A percentile compares a stretch with the other conserved stretches of the same genome.
Evolutionary conservation across 2,329 filamentous ascomycete species (phyloP).

Genomic region (Aspergillus brunneoviolaceus): DNA sequence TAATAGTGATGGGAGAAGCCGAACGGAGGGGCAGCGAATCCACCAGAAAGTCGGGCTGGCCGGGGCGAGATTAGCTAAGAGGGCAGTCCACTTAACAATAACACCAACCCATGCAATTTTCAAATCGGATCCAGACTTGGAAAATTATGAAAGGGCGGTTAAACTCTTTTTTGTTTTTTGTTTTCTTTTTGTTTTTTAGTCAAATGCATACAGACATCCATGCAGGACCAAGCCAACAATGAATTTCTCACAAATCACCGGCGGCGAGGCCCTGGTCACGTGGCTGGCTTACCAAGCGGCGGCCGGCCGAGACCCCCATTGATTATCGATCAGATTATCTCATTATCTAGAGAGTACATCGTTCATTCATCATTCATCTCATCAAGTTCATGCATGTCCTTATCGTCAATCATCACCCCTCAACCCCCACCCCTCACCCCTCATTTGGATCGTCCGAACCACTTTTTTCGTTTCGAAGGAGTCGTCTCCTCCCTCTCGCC

Average conservation of each 20-base stretch:
- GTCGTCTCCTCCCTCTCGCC: constrained; percentile 12
- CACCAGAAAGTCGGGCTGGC: constrained; percentile 17
- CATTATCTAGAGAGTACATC: not conserved
- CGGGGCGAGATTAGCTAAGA: constrained; percentile 22
- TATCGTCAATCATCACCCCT: constrained; percentile 10
- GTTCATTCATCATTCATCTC: constrained; percentile 2
- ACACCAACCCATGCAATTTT: not conserved
- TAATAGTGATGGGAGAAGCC: constrained; percentile 16
- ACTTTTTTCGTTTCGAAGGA: constrained; percentile 28
- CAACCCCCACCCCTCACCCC: constrained; percentile 10
- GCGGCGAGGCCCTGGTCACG: constrained; percentile 20
- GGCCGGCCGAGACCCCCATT: constrained; percentile 22
- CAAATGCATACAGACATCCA: too few relatives aligned
- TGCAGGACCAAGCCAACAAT: too few relatives aligned
- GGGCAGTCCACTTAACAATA: not conserved
- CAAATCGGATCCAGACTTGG: not conserved
- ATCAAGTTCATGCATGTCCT: not conserved
- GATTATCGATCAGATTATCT: constrained; percentile 16
- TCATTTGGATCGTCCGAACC: constrained; percentile 29
- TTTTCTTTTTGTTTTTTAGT: too few relatives aligned
- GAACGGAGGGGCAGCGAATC: constrained; percentile 19
- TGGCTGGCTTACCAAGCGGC: constrained; percentile 17
- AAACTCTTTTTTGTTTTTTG: not conserved
- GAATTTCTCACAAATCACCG: constrained; percentile 10
- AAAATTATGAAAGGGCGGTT: constrained; percentile 11